Evolutionary conservation across 306 rosid species (phyloP).

Genomic region (Crotalaria pallida): DNA sequence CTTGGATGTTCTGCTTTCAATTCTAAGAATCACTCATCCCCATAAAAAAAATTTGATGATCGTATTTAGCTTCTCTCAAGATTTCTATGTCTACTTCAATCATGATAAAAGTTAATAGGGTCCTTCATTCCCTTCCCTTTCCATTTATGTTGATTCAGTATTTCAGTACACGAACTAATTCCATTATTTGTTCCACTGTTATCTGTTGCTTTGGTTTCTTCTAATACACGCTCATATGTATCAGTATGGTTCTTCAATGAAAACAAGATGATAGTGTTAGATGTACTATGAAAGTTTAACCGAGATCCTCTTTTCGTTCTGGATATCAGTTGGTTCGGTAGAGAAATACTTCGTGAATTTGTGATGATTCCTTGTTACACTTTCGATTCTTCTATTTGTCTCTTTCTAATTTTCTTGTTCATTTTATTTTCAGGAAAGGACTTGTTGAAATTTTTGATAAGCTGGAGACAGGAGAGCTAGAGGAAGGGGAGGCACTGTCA

Average conservation of each 20-base stretch:
- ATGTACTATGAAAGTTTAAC: neutral
- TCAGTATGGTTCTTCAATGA: neutral
- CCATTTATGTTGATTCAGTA: neutral
- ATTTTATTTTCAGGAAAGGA: slow-evolving; percentile 64
- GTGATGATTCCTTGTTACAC: neutral
- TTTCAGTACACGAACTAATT: neutral
- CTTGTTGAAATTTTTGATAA: slow-evolving; percentile 71
- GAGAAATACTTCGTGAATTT: slow-evolving; percentile 4
- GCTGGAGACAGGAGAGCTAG: slow-evolving; percentile 60
- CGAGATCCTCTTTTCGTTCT: slow-evolving; percentile 2
- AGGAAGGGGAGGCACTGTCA: slow-evolving; percentile 51
- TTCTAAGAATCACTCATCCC: neutral
- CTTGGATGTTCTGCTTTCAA: neutral
- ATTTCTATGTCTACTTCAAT: neutral
- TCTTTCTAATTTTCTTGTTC: neutral
- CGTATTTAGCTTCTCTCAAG: neutral
- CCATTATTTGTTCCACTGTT: neutral
- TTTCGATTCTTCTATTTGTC: neutral
- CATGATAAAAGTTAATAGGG: neutral
- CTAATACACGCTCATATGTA: neutral
- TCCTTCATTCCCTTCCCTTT: neutral
- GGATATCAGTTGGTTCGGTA: neutral
- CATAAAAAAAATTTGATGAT: neutral
- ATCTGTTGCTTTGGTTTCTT: slow-evolving; percentile 1
- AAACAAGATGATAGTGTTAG: neutral